phyloP scores from a whole-genome alignment of 1,284 basidiomycete species.

The Coniferiporia weirii region DNA sequence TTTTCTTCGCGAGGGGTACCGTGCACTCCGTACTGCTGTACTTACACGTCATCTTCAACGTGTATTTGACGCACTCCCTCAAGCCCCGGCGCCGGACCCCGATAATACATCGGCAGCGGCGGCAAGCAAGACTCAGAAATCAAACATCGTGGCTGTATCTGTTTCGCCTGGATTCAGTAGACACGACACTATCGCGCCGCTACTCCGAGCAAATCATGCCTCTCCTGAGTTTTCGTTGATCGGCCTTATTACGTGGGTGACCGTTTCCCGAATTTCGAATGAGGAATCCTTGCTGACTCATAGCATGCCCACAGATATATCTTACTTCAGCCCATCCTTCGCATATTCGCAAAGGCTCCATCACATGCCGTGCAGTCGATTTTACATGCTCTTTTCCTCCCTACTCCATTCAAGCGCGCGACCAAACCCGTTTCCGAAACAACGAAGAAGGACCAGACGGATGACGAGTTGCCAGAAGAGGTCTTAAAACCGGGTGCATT shows the following conservation, averaged over 20 bases:
- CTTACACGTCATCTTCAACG: constrained; percentile 72
- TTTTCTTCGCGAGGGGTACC: constrained; percentile 55
- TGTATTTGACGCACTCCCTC: constrained; percentile 69
- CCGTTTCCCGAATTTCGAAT: not conserved
- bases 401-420: constrained; percentile 59
- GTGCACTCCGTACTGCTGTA: constrained; percentile 59
- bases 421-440: constrained; percentile 18
- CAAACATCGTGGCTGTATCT: constrained; percentile 65
- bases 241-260: constrained; percentile 16
- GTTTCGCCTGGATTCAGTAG: constrained; percentile 72
- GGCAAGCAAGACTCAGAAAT: constrained; percentile 37
- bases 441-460: not conserved
- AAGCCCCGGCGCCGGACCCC: constrained; percentile 50
- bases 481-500: constrained; percentile 26
- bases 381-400: constrained; percentile 68
- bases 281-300: not conserved
- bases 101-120: constrained; percentile 28
- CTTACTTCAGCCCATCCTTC: constrained; percentile 52
- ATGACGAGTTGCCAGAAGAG: constrained; percentile 17
- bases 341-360: constrained; percentile 59
- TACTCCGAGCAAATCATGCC: constrained; percentile 45
- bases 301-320: constrained; percentile 41
- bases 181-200: constrained; percentile 53
- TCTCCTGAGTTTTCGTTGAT: constrained; percentile 19
- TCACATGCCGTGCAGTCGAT: constrained; percentile 53